Evolutionary conservation across 2,329 filamentous ascomycete genomes (phyloP).

Genomic region (Alternaria sp.): DNA sequence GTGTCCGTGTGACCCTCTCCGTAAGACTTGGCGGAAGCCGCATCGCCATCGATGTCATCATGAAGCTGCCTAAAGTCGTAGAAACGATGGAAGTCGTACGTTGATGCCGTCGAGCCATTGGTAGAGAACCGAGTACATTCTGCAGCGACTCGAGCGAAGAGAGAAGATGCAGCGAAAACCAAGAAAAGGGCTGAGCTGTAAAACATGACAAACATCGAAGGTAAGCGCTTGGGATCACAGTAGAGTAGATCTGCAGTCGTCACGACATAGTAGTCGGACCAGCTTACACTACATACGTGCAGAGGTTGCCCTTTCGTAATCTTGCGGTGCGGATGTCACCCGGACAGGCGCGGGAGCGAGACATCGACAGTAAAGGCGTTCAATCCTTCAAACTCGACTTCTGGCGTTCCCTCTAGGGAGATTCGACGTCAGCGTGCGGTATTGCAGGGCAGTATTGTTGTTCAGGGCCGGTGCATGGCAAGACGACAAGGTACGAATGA

Average conservation of each 20-base stretch:
- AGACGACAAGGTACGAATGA: not conserved
- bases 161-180: not conserved
- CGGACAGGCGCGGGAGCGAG: not conserved
- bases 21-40: not conserved
- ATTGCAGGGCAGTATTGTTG: not conserved
- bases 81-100: constrained; percentile 22
- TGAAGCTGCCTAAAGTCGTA: constrained; percentile 18
- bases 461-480: not conserved
- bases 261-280: not conserved
- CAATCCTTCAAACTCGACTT: not conserved
- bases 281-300: not conserved
- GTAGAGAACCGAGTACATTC: constrained; percentile 18
- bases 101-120: constrained; percentile 12
- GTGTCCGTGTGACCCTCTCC: not conserved
- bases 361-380: not conserved
- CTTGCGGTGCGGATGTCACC: not conserved
- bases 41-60: not conserved
- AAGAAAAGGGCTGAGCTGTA: not conserved
- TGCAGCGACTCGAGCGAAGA: not conserved
- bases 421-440: not conserved
- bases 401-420: not conserved
- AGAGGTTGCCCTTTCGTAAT: not conserved
- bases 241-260: not conserved
- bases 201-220: not conserved
- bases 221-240: not conserved